Evolutionary conservation across 1,139 yeast genomes (phyloP), one percentile per base, ranked within the genome.

Genomic region (Suzukiozyma palmioleophila): DNA sequence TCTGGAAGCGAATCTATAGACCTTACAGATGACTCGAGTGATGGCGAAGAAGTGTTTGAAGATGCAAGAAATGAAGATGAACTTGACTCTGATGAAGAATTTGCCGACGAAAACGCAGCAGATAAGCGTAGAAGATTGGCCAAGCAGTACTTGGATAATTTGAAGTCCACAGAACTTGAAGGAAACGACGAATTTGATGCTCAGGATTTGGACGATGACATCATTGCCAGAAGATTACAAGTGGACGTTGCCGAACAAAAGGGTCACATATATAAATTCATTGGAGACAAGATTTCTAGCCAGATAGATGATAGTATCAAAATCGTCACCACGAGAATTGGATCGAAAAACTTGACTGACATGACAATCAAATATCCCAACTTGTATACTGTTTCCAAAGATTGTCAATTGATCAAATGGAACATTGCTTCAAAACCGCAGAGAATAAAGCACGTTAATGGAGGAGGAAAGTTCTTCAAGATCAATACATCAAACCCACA

Each of bases 101-200:
- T 80, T 49, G 79, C 69, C 21, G 74, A 72, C 24, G 98, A 92
- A 60, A 80, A 79, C 38, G 95, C 90, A 15, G 95, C 96, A 0
- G 98, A 92, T 54, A 90, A 88, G 61, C 79, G 99, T 63, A 79
- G 97, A 64, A 72, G 97, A 54, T 69, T 92, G 47, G 98, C 98
- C 15, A 89, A 89, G 60, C 95, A 90, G 60, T 92, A 92, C 60
- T 69, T 92, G 49, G 92, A 85, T 35, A 86, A 86, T 54, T 64
- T 92, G 52, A 80, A 84, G 55, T 62, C 65, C 3, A 86, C 80
- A 46, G 67, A 66, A 33, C 49, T 60, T 13, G 69, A 73, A 14
- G 57, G 62, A 22, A 65, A 59, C 35, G 77, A 75, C 25, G 89
- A 84, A 33, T 88, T 88, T 52, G 95, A 88, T 66, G 97, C 97